Evolutionary conservation across 352 stramenopile species (phyloP), one percentile per base, ranked within the genome.

Genomic region (Phytopythium kandeliae): DNA sequence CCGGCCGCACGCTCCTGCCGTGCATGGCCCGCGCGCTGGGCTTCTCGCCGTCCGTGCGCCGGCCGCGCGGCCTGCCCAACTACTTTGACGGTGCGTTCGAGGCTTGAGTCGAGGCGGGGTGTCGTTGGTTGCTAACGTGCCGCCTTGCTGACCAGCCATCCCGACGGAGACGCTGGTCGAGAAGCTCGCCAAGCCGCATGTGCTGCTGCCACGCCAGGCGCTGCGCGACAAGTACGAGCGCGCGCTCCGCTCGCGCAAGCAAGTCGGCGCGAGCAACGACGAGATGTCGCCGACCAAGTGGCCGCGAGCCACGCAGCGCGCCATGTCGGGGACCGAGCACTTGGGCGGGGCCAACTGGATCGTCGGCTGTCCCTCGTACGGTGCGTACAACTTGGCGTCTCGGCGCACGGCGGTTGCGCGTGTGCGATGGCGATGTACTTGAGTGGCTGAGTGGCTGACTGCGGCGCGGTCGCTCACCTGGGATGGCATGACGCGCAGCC

Each of bases 351-450:
- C 63, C 21, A 65, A 70, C 26, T 87, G 67, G 71, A 89, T 92
- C 64, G 67, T 89, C 13, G 75, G 76, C 11, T 92, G 76, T 36
- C 60, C 60, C 38, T 92, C 80, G 0, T 92, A 89, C 53, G 77
- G 78, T 89, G 9, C 10, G 26, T 6, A n/a, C 35, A 12, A 2
- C 25, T 40, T 33, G 28, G 28, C 28, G 36, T 42, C n/a, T 50
- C n/a, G n/a, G n/a, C n/a, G n/a, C n/a, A n/a, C n/a, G n/a, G n/a
- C n/a, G n/a, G n/a, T n/a, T n/a, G n/a, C n/a, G n/a, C n/a, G n/a
- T n/a, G n/a, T n/a, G n/a, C n/a, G n/a, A n/a, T 15, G 22, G 7
- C 38, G 28, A 9, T 31, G 4, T 4, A 31, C 28, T 31, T 4
- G 28, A 10, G 28, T 31, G 28, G 28, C 28, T 31, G n/a, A n/a